phyloP scores from a whole-genome alignment of 495 filamentous ascomycete genomes.

The Poronia punctata region DNA sequence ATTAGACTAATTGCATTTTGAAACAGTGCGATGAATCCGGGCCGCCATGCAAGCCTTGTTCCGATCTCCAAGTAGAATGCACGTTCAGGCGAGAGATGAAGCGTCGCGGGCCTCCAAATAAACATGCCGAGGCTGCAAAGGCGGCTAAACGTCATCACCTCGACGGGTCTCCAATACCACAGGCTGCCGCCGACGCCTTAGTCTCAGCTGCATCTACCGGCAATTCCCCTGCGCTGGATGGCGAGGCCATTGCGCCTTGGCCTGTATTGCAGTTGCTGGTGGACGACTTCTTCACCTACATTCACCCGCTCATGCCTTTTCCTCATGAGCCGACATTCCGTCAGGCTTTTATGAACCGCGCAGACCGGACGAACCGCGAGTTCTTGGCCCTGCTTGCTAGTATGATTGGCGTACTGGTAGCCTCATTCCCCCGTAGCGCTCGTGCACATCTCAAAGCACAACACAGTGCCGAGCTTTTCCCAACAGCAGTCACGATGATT shows the following conservation, averaged over 20 bases:
- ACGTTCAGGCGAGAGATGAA: conserved; percentile 73
- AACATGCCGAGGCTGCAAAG: conserved; percentile 69
- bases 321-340: conserved; percentile 85
- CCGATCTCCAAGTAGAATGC: conserved; percentile 72
- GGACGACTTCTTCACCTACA: conserved; percentile 86
- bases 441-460: conserved; percentile 61
- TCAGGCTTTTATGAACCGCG: conserved; percentile 57
- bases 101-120: conserved; percentile 77
- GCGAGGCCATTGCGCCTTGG: conserved; percentile 70
- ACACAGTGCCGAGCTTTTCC: conserved; percentile 47
- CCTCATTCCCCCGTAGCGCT: conserved; percentile 76
- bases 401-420: conserved; percentile 71
- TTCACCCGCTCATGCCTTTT: conserved; percentile 78
- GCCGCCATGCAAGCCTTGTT: conserved; percentile 74
- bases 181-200: conserved; percentile 44
- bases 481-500: conserved; percentile 64
- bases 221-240: conserved; percentile 35
- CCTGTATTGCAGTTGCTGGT: conserved; percentile 60
- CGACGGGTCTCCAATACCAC: conserved; percentile 37
- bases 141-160: conserved; percentile 44
- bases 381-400: conserved; percentile 75
- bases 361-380: conserved; percentile 59
- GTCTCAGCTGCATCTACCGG: conserved; percentile 31
- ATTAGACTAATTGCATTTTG: conserved; percentile 11
- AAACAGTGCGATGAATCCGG: conserved; percentile 70